These are phyloP conservation scores for Tieghemostelium lacteum DNA, from an alignment of 78 protist species.

Conservation along the genomic window DNA sequence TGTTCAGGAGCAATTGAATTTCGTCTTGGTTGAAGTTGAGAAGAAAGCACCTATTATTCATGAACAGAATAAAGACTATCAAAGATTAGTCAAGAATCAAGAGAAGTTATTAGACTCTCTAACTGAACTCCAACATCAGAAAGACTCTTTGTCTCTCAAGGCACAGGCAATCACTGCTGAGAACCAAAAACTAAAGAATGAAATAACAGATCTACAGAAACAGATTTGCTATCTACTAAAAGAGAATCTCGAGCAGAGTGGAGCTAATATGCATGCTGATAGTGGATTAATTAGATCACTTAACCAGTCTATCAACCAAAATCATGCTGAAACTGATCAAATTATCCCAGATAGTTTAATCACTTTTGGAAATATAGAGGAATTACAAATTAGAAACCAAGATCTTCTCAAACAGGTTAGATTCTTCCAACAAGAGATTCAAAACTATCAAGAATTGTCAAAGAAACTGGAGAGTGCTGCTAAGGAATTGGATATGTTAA, in stretches of 20 bases:
- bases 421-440: constrained; percentile 3
- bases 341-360: constrained; percentile 62
- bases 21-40: constrained; percentile 47
- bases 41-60: constrained; percentile 74
- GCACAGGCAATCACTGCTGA: neutral
- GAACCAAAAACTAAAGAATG: constrained; percentile 14
- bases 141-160: constrained; percentile 36
- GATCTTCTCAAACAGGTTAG: constrained; percentile 35
- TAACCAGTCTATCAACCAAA: neutral
- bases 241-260: constrained; percentile 40
- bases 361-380: constrained; percentile 55
- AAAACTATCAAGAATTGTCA: constrained; percentile 6
- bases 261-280: neutral
- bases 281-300: no score
- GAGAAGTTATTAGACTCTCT: constrained; percentile 48
- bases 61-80: constrained; percentile 57
- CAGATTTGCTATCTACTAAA: constrained; percentile 43
- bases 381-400: constrained; percentile 54
- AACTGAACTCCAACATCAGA: constrained; percentile 49
- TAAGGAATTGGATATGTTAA: constrained; percentile 26
- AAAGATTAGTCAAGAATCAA: constrained; percentile 59
- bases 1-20: constrained; percentile 45
- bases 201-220: constrained; percentile 37
- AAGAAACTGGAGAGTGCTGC: constrained; percentile 31
- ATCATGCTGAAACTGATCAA: constrained; percentile 9